Percentiles rank a stretch among this genome's conserved stretches.
phyloP scores from a whole-genome alignment of 305 asterid genomes.

The Ajuga reptans region DNA sequence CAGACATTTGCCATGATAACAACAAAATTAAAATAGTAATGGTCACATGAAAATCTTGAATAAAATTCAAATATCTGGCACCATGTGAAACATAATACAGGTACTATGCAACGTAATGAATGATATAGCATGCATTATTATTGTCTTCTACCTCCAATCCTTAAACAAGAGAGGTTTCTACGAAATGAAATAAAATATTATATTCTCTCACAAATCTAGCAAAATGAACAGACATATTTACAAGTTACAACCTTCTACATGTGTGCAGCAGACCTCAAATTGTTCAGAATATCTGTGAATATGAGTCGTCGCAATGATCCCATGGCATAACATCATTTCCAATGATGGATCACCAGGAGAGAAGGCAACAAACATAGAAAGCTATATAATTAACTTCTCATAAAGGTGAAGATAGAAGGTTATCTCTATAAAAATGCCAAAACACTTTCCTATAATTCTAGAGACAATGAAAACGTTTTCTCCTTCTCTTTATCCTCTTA shows the following conservation, averaged over 20 bases:
- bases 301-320: background rate
- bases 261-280: background rate
- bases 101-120: background rate
- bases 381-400: background rate
- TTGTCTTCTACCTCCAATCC: background rate
- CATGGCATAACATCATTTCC: background rate
- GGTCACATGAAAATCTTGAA: background rate
- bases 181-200: background rate
- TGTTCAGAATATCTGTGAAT: background rate
- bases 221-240: no score
- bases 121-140: background rate
- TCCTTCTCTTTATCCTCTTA: background rate
- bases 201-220: background rate
- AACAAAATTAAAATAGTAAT: background rate
- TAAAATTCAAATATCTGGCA: background rate
- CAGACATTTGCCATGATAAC: background rate
- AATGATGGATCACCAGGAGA: background rate
- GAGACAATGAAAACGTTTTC: background rate
- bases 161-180: background rate
- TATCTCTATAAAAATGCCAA: background rate
- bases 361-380: conserved; percentile 1
- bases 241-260: no score
- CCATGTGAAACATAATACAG: background rate
- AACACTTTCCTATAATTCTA: background rate
- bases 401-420: background rate